Evolutionary conservation across 2,329 filamentous ascomycete species (phyloP).

Genomic region (Claviceps lovelessii): DNA sequence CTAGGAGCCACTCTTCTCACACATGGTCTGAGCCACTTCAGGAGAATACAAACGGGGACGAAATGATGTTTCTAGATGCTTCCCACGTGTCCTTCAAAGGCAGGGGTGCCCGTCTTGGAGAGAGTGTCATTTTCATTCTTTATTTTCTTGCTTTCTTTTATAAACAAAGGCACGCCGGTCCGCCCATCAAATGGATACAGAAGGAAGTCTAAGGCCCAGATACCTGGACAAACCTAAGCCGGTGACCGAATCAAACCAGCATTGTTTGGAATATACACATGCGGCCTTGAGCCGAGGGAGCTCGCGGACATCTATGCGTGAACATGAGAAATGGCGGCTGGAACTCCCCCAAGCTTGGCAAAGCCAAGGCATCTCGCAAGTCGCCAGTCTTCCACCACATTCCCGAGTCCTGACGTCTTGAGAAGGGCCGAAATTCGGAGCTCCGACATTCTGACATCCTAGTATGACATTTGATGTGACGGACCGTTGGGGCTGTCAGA

Average conservation of each 20-base stretch:
- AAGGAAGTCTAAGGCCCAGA: background rate
- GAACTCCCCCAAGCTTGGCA: too few relatives aligned
- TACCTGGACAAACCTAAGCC: background rate
- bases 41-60: background rate
- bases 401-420: background rate
- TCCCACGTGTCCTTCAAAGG: too few relatives aligned
- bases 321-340: background rate
- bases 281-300: background rate
- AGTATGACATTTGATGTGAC: background rate
- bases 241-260: background rate
- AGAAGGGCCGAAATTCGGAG: background rate
- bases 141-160: background rate
- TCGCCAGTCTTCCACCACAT: background rate
- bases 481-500: conserved; percentile 1
- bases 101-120: background rate
- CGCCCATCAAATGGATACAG: background rate
- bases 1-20: background rate
- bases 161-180: background rate
- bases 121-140: background rate
- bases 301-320: background rate
- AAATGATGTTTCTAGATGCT: background rate
- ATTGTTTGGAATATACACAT: too few relatives aligned
- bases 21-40: background rate
- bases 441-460: background rate
- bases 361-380: too few relatives aligned